These are phyloP conservation scores for Daldinia sp. DNA, from an alignment of 2,329 filamentous ascomycete genomes.

Conservation along the genomic window DNA sequence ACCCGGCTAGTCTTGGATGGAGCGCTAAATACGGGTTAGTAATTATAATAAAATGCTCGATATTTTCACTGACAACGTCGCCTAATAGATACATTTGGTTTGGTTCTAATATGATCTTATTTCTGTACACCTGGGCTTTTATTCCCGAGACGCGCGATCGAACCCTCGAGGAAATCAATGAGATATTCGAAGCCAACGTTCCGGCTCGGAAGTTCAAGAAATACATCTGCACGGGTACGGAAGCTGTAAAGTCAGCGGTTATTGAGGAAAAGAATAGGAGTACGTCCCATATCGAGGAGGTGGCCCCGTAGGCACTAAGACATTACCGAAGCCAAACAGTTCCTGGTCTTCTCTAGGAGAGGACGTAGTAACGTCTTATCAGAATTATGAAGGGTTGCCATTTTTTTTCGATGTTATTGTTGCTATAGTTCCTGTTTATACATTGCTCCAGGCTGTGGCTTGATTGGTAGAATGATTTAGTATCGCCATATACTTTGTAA, in stretches of 20 bases:
- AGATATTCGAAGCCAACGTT: constrained; percentile 42
- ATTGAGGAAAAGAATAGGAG: constrained; percentile 24
- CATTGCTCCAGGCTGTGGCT: too few species aligned
- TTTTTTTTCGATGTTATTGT: too few species aligned
- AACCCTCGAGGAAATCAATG: constrained; percentile 42
- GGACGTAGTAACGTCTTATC: too few species aligned
- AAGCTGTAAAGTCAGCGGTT: constrained; percentile 29
- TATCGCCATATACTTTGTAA: too few species aligned
- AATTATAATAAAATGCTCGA: not conserved
- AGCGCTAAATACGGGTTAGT: constrained; percentile 46
- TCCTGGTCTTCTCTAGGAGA: too few species aligned
- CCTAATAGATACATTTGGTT: constrained; percentile 51
- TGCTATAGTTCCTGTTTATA: too few species aligned
- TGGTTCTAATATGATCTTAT: constrained; percentile 47
- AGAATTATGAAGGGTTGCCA: too few species aligned
- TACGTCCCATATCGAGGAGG: constrained; percentile 2
- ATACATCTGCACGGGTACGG: constrained; percentile 37
- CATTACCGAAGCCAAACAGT: too few species aligned
- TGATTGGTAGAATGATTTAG: too few species aligned
- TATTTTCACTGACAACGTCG: not conserved
- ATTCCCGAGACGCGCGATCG: constrained; percentile 42
- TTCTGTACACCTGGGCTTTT: constrained; percentile 44
- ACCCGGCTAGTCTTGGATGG: constrained; percentile 51
- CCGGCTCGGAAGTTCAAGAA: constrained; percentile 40
- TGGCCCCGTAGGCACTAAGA: too few species aligned